phyloP scores from a whole-genome alignment of 768 basidiomycete species.

The Boletus reticulatus region DNA sequence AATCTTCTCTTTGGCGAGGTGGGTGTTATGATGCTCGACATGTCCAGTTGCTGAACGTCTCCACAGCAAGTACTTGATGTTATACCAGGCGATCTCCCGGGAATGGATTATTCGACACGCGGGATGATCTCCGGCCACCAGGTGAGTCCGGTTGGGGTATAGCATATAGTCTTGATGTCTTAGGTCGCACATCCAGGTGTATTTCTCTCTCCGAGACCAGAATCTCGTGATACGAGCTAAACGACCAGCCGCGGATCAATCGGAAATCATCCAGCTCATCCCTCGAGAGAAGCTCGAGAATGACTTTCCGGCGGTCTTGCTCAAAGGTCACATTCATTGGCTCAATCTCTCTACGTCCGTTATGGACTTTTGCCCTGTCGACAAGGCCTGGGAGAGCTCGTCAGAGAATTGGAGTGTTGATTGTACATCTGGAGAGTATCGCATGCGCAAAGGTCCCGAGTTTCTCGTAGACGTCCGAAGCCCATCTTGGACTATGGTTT shows the following conservation, averaged over 20 bases:
- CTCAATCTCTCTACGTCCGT: conserved; percentile 19
- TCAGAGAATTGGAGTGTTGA: conserved; percentile 26
- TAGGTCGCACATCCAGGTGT: conserved; percentile 12
- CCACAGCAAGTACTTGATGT: conserved; percentile 12
- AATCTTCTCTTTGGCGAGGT: conserved; percentile 37
- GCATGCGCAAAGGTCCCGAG: conserved; percentile 3
- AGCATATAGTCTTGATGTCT: neutral
- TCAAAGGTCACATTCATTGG: conserved; percentile 30
- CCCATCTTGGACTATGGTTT: conserved; percentile 27
- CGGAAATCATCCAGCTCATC: conserved; percentile 18
- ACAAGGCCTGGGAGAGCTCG: conserved; percentile 25
- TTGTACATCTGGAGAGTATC: conserved; percentile 4
- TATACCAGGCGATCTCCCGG: conserved; percentile 18
- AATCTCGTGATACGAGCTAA: conserved; percentile 23
- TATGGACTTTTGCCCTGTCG: conserved; percentile 28
- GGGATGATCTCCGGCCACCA: conserved; percentile 16
- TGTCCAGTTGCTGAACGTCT: neutral
- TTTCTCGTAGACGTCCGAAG: conserved; percentile 30
- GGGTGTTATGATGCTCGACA: neutral
- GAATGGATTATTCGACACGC: conserved; percentile 24
- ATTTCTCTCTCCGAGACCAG: conserved; percentile 17
- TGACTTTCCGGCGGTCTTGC: conserved; percentile 27
- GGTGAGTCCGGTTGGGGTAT: conserved; percentile 6
- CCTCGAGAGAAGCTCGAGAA: conserved; percentile 20
- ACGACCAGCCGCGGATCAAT: neutral